Evolutionary conservation across 1,284 basidiomycete species (phyloP).

Genomic region (Amylostereum areolatum): DNA sequence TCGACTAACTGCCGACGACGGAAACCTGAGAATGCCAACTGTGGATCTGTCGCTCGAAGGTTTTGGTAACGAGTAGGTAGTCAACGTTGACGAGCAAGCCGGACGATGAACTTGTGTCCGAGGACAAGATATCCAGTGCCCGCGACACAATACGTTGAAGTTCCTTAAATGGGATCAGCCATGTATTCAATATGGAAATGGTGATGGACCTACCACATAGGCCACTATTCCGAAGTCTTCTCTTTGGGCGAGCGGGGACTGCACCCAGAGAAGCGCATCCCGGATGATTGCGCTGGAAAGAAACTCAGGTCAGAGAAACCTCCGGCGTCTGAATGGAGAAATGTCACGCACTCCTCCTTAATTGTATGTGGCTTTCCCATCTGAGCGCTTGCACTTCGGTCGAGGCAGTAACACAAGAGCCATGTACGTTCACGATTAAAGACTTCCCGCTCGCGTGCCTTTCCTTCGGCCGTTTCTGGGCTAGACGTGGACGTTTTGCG

Average conservation of each 20-base stretch:
- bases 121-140: conserved; percentile 87
- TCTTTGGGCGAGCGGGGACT: conserved; percentile 52
- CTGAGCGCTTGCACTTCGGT: conserved; percentile 87
- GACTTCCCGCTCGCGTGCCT: conserved; percentile 73
- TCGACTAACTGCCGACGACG: conserved; percentile 10
- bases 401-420: conserved; percentile 87
- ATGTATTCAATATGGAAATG: neutral
- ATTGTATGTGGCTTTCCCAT: conserved; percentile 89
- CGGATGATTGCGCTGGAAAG: conserved; percentile 76
- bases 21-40: conserved; percentile 43
- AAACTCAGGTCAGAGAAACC: neutral
- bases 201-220: conserved; percentile 48
- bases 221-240: conserved; percentile 61
- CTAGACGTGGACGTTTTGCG: conserved; percentile 73
- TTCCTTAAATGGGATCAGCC: conserved; percentile 40
- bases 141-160: conserved; percentile 85
- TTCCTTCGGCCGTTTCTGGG: conserved; percentile 70
- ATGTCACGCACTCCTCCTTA: conserved; percentile 70
- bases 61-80: conserved; percentile 78
- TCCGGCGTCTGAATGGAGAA: conserved; percentile 10
- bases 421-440: conserved; percentile 93
- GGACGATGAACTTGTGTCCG: conserved; percentile 73
- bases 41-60: conserved; percentile 76
- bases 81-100: conserved; percentile 87
- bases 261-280: conserved; percentile 70